Base-by-base conservation (phyloP, 2,329 filamentous ascomycete species). In the Exserohilum rostratum region DNA sequence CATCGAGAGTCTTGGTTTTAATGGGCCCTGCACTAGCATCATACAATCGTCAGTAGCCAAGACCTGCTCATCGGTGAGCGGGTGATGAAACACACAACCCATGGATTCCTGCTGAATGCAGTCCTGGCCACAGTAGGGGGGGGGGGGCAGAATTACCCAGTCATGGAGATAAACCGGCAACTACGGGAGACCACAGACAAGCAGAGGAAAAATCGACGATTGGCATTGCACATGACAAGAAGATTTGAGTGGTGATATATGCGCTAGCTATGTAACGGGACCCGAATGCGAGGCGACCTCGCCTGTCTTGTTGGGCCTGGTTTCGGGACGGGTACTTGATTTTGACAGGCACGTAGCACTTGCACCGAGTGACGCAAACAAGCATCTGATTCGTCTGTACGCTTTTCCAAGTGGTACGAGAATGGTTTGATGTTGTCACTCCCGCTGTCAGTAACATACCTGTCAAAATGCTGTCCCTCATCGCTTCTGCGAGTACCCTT, bases 361-460 rank as follows among this genome's bases (percentile, higher is more conserved):
- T 50, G 59, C 58, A 70, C 67, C 55, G 43, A 60, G 48, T 51
- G 35, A 40, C 45, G 39, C 47, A 53, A 37, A 27, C 48, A 44
- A 44, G 34, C 29, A 53, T 39, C 53, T 42, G 50, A 53, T 57
- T 40, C 53, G 44, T 63, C 46, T 55, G 47, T 58, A 43, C 34
- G 37, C 29, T 38, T 50, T 20, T 39, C 50, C 27, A 38, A 53
- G 62, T 66, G 46, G 27, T 62, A 67, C 65, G 52, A 52, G 61
- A 51, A 56, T 72, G 65, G 66, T 50, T 60, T 69, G 62, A 67
- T 59, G 55, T 48, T 61, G 62, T 60, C 58, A 64, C 61, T 68
- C 57, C 67, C 65, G 69, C 65, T 69, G 66, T 70, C 65, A 69
- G 62, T 66, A 62, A 64, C 67, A 59, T 52, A 63, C 58, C 66